Evolutionary conservation across 2,329 filamentous ascomycete genomes (phyloP).

Genomic region (Xylaria sp.): DNA sequence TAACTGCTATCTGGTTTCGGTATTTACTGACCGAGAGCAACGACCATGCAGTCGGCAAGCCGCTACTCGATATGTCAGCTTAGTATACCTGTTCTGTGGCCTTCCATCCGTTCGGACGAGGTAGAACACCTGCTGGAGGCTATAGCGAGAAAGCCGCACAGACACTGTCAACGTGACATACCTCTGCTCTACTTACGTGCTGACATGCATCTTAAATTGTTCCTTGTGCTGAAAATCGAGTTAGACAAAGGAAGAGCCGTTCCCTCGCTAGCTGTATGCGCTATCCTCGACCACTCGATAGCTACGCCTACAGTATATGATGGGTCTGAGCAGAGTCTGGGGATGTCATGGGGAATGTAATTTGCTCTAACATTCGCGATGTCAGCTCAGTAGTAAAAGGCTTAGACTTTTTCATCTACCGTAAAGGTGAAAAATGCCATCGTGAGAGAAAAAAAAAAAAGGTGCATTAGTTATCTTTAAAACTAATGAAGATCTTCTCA

Average conservation of each 20-base stretch:
- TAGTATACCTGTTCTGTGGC: background rate
- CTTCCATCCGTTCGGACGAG: background rate
- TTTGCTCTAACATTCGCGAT: slow-evolving; percentile 8
- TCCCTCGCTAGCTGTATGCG: slow-evolving; percentile 4
- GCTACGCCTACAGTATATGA: background rate
- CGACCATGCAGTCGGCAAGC: background rate
- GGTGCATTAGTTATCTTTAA: background rate
- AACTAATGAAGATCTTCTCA: slow-evolving; percentile 27
- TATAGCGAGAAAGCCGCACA: background rate
- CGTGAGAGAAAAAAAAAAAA: background rate
- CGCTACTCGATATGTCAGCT: background rate
- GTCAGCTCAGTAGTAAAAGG: slow-evolving; percentile 9
- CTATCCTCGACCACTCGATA: slow-evolving; percentile 1
- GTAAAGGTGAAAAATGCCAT: slow-evolving; percentile 26
- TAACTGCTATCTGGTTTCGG: background rate
- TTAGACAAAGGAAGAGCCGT: slow-evolving; percentile 3
- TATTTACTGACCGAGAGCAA: slow-evolving; percentile 3
- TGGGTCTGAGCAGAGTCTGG: background rate
- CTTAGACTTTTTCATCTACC: slow-evolving; percentile 5
- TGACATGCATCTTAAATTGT: slow-evolving; percentile 20
- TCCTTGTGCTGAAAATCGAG: background rate
- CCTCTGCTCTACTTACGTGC: background rate
- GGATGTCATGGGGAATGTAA: slow-evolving; percentile 7
- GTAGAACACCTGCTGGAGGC: background rate
- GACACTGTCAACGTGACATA: background rate